These are phyloP conservation scores for Chaetomium sp. DNA, from an alignment of 2,329 filamentous ascomycete species.

Conservation along the genomic window DNA sequence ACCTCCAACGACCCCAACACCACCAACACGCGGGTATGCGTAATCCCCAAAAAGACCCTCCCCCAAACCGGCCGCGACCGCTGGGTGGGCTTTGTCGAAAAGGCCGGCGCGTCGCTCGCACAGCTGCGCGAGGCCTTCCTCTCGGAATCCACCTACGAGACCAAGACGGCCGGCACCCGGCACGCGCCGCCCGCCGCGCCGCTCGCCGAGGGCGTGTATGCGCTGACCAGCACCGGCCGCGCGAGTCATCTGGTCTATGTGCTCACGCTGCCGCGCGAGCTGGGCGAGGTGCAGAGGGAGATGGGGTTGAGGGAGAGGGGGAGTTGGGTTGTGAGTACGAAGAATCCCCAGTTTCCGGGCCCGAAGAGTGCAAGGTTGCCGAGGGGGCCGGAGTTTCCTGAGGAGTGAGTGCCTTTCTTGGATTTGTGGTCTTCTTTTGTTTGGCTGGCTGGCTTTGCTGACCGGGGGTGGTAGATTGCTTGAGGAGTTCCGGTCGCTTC, in stretches of 20 bases:
- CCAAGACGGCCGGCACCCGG: constrained; percentile 71
- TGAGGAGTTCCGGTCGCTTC: constrained; percentile 61
- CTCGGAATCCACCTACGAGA: constrained; percentile 67
- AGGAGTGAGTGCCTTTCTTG: constrained; percentile 55
- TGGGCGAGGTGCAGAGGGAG: constrained; percentile 73
- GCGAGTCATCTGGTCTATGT: constrained; percentile 80
- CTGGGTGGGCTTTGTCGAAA: constrained; percentile 84
- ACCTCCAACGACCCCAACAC: constrained; percentile 49
- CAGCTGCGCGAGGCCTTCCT: constrained; percentile 75
- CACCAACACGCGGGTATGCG: constrained; percentile 70
- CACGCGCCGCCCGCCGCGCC: constrained; percentile 70
- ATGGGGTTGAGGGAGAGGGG: constrained; percentile 72
- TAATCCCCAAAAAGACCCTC: constrained; percentile 81
- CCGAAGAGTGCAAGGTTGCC: constrained; percentile 66
- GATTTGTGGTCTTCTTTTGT: not conserved
- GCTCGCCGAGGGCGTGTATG: constrained; percentile 84
- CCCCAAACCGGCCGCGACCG: constrained; percentile 68
- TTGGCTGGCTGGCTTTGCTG: not conserved
- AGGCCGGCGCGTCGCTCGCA: constrained; percentile 64
- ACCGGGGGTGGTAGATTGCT: constrained; percentile 23
- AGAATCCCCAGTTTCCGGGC: constrained; percentile 73
- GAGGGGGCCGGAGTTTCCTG: constrained; percentile 67
- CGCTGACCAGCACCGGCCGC: constrained; percentile 70
- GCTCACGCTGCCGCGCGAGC: constrained; percentile 69
- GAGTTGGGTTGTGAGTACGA: constrained; percentile 76